A percentile compares a stretch with the other conserved stretches of the same genome.
phyloP scores from a whole-genome alignment of 768 basidiomycete genomes.

The Tricholoma sp. region DNA sequence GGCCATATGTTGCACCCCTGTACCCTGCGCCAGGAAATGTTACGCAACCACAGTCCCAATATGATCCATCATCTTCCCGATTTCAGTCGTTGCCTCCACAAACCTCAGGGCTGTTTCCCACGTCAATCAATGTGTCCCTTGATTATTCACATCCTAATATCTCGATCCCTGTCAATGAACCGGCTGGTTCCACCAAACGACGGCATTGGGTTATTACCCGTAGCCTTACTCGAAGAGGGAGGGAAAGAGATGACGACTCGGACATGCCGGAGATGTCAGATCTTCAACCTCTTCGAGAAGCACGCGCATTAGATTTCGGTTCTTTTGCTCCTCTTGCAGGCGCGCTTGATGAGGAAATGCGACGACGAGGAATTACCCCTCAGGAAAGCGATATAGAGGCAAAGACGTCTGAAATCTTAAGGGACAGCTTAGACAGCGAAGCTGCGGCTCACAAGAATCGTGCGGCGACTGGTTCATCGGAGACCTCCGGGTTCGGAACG shows the following conservation, averaged over 20 bases:
- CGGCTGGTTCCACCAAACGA: constrained; percentile 27
- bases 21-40: constrained; percentile 33
- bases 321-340: constrained; percentile 51
- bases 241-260: constrained; percentile 50
- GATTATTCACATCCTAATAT: constrained; percentile 14
- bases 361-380: constrained; percentile 20
- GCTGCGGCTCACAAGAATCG: constrained; percentile 10
- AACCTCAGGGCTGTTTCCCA: constrained; percentile 8
- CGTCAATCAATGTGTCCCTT: constrained; percentile 12
- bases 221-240: constrained; percentile 44
- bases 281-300: constrained; percentile 49
- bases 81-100: constrained; percentile 23
- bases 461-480: constrained; percentile 1
- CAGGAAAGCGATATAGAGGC: constrained; percentile 29
- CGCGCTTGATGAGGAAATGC: constrained; percentile 40
- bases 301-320: constrained; percentile 56
- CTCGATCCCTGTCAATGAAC: constrained; percentile 23
- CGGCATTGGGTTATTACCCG: constrained; percentile 62
- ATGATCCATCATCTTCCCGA: constrained; percentile 18
- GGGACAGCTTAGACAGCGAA: constrained; percentile 34
- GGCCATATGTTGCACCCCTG: constrained; percentile 54
- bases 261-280: constrained; percentile 30
- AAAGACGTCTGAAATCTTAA: constrained; percentile 25
- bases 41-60: constrained; percentile 14
- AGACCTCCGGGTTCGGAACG: constrained; percentile 6